Evolutionary conservation across 2,329 filamentous ascomycete species (phyloP).

Genomic region (Aspergillus pseudoglaucus): DNA sequence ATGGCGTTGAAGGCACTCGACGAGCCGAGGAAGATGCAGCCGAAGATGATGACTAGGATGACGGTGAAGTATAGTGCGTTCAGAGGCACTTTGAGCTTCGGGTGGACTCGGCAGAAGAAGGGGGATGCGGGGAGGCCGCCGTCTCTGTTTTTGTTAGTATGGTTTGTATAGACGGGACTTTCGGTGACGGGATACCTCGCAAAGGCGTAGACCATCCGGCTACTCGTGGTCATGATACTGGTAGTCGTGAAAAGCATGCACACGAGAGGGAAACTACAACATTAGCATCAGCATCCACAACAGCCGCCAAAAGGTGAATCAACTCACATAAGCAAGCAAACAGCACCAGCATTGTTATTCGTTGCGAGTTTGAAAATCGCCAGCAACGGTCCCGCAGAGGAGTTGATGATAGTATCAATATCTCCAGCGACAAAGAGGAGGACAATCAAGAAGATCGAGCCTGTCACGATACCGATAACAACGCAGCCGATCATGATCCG

Average conservation of each 20-base stretch:
- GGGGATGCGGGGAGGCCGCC: constrained; percentile 58
- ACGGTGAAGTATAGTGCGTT: constrained; percentile 60
- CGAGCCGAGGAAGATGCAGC: constrained; percentile 63
- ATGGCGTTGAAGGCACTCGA: constrained; percentile 64
- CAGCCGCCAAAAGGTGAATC: no score
- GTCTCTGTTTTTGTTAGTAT: constrained; percentile 41
- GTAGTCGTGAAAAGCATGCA: constrained; percentile 27
- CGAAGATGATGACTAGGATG: constrained; percentile 59
- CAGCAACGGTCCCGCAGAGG: constrained; percentile 52
- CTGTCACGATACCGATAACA: constrained; percentile 55
- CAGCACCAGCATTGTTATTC: constrained; percentile 53
- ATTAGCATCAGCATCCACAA: neutral
- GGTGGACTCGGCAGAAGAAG: constrained; percentile 57
- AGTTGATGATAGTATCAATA: constrained; percentile 49
- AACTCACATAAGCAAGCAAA: constrained; percentile 54
- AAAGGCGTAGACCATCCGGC: constrained; percentile 31
- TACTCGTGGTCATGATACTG: constrained; percentile 30
- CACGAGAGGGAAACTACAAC: constrained; percentile 23
- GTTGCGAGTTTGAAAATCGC: constrained; percentile 60
- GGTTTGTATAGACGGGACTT: no score
- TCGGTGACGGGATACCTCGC: no score
- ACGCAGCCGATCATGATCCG: constrained; percentile 61
- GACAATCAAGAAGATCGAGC: constrained; percentile 56
- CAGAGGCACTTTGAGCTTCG: constrained; percentile 56
- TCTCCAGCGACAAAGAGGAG: constrained; percentile 58